Evolutionary conservation across 129 eudicot genomes (phyloP).

Genomic region (Calendula officinalis): DNA sequence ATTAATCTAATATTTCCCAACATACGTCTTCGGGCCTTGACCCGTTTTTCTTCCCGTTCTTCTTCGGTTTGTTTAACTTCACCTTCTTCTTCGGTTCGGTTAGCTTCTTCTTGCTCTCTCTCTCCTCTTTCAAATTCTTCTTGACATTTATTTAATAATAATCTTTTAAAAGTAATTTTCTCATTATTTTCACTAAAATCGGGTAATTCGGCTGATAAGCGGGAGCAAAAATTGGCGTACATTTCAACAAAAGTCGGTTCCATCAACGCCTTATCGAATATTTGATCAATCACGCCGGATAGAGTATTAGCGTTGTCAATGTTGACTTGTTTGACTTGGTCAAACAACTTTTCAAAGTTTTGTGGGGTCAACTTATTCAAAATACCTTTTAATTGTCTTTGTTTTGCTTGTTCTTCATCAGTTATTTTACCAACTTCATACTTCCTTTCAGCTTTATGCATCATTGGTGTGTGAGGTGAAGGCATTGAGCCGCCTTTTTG

Average conservation of each 20-base stretch:
- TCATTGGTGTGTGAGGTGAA: slow-evolving; percentile 69
- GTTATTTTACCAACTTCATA: slow-evolving; percentile 81
- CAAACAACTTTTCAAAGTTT: slow-evolving; percentile 88
- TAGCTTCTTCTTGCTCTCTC: slow-evolving; percentile 84
- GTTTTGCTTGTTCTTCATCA: slow-evolving; percentile 83
- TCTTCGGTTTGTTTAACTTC: slow-evolving; percentile 61
- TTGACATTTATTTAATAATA: slow-evolving; percentile 82
- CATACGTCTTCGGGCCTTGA: slow-evolving; percentile 76
- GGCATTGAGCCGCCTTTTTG: slow-evolving; percentile 86
- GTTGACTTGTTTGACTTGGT: slow-evolving; percentile 84
- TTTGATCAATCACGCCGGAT: slow-evolving; percentile 66
- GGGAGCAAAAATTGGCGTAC: slow-evolving; percentile 85
- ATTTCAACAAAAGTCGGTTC: slow-evolving; percentile 95
- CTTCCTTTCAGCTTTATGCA: slow-evolving; percentile 91
- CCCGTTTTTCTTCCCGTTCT: slow-evolving; percentile 78
- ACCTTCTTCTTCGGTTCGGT: slow-evolving; percentile 74
- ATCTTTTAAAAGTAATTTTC: slow-evolving; percentile 75
- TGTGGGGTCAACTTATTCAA: slow-evolving; percentile 89
- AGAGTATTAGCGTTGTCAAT: slow-evolving; percentile 68
- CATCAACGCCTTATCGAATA: slow-evolving; percentile 87
- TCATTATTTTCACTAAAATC: slow-evolving; percentile 68
- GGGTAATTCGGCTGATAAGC: slow-evolving; percentile 75
- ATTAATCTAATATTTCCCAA: slow-evolving; percentile 89
- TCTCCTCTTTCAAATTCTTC: slow-evolving; percentile 94
- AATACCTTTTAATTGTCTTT: slow-evolving; percentile 71